Evolutionary conservation across 2,329 filamentous ascomycete genomes (phyloP).

Genomic region (Cladosporium cucumerinum): DNA sequence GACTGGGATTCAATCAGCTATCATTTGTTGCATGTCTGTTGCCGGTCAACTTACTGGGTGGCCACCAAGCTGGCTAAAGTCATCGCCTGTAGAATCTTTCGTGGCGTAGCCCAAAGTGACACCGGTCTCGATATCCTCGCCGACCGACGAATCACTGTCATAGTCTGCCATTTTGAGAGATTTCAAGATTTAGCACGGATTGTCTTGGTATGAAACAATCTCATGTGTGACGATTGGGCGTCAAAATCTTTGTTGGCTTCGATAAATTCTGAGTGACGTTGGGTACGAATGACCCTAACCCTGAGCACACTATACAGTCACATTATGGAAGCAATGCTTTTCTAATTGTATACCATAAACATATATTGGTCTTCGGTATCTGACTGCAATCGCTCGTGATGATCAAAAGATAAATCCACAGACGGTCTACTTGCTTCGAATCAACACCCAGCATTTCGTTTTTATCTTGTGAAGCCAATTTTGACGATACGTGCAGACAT

Average conservation of each 20-base stretch:
- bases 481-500: no score
- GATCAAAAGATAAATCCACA: no score
- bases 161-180: slow-evolving; percentile 49
- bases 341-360: no score
- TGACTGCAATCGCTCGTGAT: no score
- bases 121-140: slow-evolving; percentile 73
- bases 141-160: slow-evolving; percentile 80
- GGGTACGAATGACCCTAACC: background rate
- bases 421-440: no score
- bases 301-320: background rate
- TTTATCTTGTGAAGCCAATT: no score
- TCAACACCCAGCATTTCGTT: no score
- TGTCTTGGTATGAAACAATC: background rate
- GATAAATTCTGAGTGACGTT: slow-evolving; percentile 16
- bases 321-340: background rate
- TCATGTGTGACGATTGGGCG: background rate
- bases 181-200: background rate
- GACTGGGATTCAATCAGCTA: slow-evolving; percentile 52
- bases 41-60: slow-evolving; percentile 63
- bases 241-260: slow-evolving; percentile 10
- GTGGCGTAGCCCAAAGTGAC: slow-evolving; percentile 88
- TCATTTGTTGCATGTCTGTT: background rate
- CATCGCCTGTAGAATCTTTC: slow-evolving; percentile 73
- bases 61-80: slow-evolving; percentile 84
- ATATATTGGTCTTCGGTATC: no score